Conservation (phyloP, 1,139 yeast genomes). For the Debaryomyces nepalensis region DNA sequence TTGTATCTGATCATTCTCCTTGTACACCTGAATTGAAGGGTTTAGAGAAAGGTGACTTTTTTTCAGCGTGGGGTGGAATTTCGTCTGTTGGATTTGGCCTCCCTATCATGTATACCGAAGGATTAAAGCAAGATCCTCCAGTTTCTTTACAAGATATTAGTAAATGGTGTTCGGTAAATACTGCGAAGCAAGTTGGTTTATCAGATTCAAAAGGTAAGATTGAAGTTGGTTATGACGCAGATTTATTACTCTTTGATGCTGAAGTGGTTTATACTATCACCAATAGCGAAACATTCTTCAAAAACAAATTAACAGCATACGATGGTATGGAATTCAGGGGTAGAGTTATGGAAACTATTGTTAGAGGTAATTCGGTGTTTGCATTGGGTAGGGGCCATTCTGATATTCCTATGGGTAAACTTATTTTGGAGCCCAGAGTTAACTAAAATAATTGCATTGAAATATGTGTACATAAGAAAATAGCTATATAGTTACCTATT, state of each 20-base stretch:
- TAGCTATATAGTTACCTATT: too few relatives aligned
- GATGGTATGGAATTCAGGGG: conserved; percentile 73
- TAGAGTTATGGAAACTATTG: conserved; percentile 73
- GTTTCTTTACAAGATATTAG: conserved; percentile 65
- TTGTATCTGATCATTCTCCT: conserved; percentile 94
- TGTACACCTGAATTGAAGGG: conserved; percentile 91
- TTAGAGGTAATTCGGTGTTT: conserved; percentile 75
- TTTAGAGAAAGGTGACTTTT: conserved; percentile 81
- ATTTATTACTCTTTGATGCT: conserved; percentile 80
- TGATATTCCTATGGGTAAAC: conserved; percentile 57
- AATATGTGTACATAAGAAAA: too few relatives aligned
- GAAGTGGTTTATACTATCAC: conserved; percentile 56
- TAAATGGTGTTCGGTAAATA: conserved; percentile 78
- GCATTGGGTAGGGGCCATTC: conserved; percentile 61
- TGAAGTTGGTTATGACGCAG: conserved; percentile 81
- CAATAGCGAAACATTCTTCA: conserved; percentile 68
- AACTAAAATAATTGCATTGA: too few relatives aligned
- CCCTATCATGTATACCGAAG: conserved; percentile 79
- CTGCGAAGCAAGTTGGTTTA: conserved; percentile 85
- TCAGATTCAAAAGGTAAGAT: conserved; percentile 73
- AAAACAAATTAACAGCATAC: conserved; percentile 87
- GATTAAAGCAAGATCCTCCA: conserved; percentile 56
- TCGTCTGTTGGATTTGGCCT: conserved; percentile 91
- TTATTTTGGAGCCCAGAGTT: conserved; percentile 61
- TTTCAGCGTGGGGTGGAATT: conserved; percentile 97